Conservation (phyloP, 2,329 filamentous ascomycete species). For the Trichoderma breve region DNA sequence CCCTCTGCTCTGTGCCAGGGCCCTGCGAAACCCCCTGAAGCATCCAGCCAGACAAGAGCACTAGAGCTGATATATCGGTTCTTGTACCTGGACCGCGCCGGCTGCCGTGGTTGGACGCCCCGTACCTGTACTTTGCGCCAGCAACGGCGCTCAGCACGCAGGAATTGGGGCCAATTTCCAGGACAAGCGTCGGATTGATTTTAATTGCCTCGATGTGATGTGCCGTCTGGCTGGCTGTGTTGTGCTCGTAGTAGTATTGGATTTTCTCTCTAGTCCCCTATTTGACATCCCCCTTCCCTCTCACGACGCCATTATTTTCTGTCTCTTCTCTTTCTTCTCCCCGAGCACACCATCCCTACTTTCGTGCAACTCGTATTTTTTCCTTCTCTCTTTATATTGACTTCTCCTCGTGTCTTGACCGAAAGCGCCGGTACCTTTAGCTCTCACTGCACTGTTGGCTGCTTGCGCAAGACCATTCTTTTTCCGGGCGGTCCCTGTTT, state of each 20-base stretch:
- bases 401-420: slow-evolving; percentile 20
- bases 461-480: slow-evolving; percentile 33
- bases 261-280: slow-evolving; percentile 19
- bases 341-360: neutral
- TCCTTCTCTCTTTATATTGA: neutral
- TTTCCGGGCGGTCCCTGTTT: slow-evolving; percentile 23
- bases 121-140: neutral
- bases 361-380: slow-evolving; percentile 3
- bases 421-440: slow-evolving; percentile 23
- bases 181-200: slow-evolving; percentile 25
- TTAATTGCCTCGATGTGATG: slow-evolving; percentile 32
- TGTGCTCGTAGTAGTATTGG: neutral
- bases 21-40: slow-evolving; percentile 6
- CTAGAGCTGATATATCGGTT: neutral
- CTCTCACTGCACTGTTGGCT: slow-evolving; percentile 2
- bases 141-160: neutral
- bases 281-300: slow-evolving; percentile 24
- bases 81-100: neutral
- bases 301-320: slow-evolving; percentile 11
- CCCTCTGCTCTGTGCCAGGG: neutral
- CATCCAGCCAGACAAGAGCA: neutral
- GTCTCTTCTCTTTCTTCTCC: slow-evolving; percentile 16
- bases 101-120: neutral
- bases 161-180: slow-evolving; percentile 30
- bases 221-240: neutral